Evolutionary conservation across 352 stramenopile genomes (phyloP), one percentile per base, ranked within the genome.

Genomic region (Globisporangium nunn): DNA sequence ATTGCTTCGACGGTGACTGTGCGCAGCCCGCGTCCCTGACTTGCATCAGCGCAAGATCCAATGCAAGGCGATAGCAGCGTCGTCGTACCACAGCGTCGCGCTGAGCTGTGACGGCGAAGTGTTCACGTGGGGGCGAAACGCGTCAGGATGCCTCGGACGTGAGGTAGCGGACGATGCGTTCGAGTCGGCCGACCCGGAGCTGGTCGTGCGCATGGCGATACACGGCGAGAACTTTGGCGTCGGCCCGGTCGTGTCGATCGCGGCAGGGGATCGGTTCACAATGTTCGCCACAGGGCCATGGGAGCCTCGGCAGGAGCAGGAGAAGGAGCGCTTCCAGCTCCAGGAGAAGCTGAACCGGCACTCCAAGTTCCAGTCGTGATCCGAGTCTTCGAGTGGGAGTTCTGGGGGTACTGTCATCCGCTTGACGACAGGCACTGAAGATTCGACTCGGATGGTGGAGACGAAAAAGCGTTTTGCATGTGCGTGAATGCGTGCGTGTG

Each of bases 121-220:
- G 29, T 89, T 87, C 61, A 87, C 79, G 0, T 91, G 81, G 81
- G 81, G 81, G 0, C 73, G 78, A 31, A 89, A 88, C 45, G 31
- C 62, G 0, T 72, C 60, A 0, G 81, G 77, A 0, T 88, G 78
- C 61, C 68, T 91, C 12, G 81, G 81, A 15, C 66, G 81, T 0
- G 48, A 57, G 4, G 63, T 61, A 0, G 51, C 67, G 0, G 55
- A 78, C 17, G 63, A 41, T 11, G 65, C 56, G 0, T 48, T 54
- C 0, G 68, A 85, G 49, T 56, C 79, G 0, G 55, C 54, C 0
- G 78, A 91, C 41, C 79, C 81, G 0, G 81, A 79, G 5, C 47
- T 87, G 6, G 66, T 89, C 4, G 58, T 72, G 49, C 61, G 53
- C 14, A 55, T 59, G 14, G 50, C 54, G 3, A 47, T 49, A 1